Conservation (phyloP, 345 rosid genomes). For the Citrus cavaleriei region DNA sequence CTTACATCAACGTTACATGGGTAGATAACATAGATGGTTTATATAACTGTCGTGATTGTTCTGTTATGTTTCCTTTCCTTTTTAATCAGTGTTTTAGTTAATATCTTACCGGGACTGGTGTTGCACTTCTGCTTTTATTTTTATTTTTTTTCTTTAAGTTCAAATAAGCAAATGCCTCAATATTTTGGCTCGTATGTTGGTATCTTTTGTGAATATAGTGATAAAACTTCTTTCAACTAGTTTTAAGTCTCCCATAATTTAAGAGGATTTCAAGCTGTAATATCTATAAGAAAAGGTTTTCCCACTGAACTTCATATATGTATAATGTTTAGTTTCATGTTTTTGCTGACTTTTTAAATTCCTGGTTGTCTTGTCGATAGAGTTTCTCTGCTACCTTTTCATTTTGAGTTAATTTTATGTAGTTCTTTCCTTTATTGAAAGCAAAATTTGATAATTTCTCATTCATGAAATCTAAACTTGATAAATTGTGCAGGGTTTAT, state of each 20-base stretch:
- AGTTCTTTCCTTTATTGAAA: neutral
- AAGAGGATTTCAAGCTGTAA: neutral
- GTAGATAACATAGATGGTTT: neutral
- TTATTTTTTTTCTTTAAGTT: neutral
- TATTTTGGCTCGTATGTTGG: neutral
- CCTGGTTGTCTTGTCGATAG: neutral
- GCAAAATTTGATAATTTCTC: neutral
- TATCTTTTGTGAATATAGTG: neutral
- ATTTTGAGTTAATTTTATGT: neutral
- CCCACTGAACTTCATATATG: too few species aligned
- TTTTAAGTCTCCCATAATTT: neutral
- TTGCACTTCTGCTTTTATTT: neutral
- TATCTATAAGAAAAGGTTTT: neutral
- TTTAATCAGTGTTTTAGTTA: neutral
- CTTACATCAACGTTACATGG: neutral
- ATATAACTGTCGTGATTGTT: neutral
- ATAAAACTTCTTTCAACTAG: neutral
- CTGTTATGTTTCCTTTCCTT: neutral
- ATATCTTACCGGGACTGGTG: neutral
- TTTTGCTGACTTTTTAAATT: neutral
- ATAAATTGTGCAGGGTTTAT: slow-evolving; percentile 47
- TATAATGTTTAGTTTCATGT: neutral
- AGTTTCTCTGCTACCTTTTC: neutral
- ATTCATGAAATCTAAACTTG: neutral
- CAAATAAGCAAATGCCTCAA: neutral